These are phyloP conservation scores for Geum urbanum DNA, from an alignment of 306 rosid genomes.

Conservation along the genomic window DNA sequence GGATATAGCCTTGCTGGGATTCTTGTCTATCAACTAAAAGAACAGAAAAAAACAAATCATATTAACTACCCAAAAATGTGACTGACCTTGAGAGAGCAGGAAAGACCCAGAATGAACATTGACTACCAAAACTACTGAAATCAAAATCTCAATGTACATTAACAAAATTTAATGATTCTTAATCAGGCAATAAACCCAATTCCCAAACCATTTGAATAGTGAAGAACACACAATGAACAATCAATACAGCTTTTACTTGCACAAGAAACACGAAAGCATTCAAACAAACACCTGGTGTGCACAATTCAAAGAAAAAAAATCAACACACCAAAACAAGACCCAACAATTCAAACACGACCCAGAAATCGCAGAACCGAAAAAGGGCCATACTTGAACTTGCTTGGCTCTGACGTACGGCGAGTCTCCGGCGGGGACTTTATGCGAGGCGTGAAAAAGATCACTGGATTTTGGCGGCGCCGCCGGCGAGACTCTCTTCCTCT, in stretches of 20 bases:
- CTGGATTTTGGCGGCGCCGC: constrained; percentile 10
- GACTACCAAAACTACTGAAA: neutral
- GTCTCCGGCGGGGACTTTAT: constrained; percentile 88
- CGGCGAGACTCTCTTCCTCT: constrained; percentile 50
- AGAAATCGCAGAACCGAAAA: neutral
- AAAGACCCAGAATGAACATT: neutral
- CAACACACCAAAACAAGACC: neutral
- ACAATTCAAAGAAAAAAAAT: neutral
- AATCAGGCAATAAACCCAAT: neutral
- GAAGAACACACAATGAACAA: neutral
- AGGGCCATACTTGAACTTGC: constrained; percentile 71
- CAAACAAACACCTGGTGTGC: neutral
- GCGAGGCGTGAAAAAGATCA: constrained; percentile 61
- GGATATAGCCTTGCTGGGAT: constrained; percentile 69
- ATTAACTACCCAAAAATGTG: neutral
- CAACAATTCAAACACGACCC: neutral
- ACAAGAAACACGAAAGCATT: neutral
- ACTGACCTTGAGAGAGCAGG: neutral
- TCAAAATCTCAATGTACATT: neutral
- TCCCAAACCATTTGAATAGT: neutral
- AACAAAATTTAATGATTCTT: neutral
- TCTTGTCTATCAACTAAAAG: too few species aligned
- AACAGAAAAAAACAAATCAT: constrained; percentile 15
- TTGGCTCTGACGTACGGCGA: constrained; percentile 93
- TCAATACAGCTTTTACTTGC: neutral